These are phyloP conservation scores for Kazachstania bromeliacearum DNA, from an alignment of 805 yeast genomes.

Conservation along the genomic window DNA sequence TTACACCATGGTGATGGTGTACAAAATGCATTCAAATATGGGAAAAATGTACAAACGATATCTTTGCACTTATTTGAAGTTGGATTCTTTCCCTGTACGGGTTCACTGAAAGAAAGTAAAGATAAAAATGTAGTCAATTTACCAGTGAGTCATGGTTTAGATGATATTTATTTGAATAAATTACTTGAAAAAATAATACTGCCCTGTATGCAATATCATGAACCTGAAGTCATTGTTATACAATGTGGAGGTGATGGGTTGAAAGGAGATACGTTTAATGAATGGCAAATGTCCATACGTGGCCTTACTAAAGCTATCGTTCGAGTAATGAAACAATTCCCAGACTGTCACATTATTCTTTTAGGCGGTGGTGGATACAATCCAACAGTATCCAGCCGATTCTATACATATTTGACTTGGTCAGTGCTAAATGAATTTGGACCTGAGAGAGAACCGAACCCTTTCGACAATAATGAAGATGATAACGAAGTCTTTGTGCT, in stretches of 20 bases:
- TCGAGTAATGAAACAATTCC: conserved; percentile 19
- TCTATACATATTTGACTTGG: conserved; percentile 38
- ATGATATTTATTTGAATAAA: conserved; percentile 35
- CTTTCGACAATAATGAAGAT: conserved; percentile 6
- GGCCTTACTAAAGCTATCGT: conserved; percentile 37
- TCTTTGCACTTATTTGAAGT: conserved; percentile 55
- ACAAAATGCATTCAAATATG: conserved; percentile 49
- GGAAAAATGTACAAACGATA: conserved; percentile 47
- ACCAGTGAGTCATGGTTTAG: conserved; percentile 49
- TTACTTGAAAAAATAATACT: conserved; percentile 35
- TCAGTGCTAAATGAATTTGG: conserved; percentile 10
- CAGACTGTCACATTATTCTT: conserved; percentile 23
- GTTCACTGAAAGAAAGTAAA: conserved; percentile 33
- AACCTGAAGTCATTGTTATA: conserved; percentile 48
- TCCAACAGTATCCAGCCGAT: conserved; percentile 48
- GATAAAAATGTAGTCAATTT: conserved; percentile 41
- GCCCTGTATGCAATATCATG: conserved; percentile 32
- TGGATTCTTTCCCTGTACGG: conserved; percentile 73
- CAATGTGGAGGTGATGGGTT: conserved; percentile 74
- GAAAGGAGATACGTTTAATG: conserved; percentile 49
- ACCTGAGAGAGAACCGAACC: background rate
- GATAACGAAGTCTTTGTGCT: conserved; percentile 41
- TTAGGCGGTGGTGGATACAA: conserved; percentile 79
- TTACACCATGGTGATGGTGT: conserved; percentile 81
- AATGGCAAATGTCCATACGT: conserved; percentile 58